These are phyloP conservation scores for Hypoxylon sp. DNA, from an alignment of 2,329 filamentous ascomycete genomes.

Conservation along the genomic window DNA sequence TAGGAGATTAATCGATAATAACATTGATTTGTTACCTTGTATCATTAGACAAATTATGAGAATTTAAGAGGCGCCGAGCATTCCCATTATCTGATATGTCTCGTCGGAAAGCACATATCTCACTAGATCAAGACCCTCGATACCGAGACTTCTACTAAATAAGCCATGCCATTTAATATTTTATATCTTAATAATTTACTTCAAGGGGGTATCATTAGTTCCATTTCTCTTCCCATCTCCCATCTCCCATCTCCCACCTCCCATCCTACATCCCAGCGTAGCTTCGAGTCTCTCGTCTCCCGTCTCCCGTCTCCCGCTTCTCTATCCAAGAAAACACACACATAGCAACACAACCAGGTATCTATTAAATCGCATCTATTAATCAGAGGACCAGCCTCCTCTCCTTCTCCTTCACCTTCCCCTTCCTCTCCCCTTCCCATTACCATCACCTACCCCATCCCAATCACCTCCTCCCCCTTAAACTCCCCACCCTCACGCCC, in stretches of 20 bases:
- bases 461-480: slow-evolving; percentile 15
- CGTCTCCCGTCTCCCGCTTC: background rate
- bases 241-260: background rate
- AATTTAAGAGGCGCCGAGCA: background rate
- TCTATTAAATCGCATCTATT: background rate
- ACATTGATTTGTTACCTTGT: too few relatives aligned
- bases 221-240: background rate
- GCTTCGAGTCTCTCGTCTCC: background rate
- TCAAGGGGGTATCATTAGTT: slow-evolving; percentile 30
- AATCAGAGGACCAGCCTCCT: background rate
- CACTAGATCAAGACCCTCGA: background rate
- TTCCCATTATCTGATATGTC: background rate
- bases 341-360: background rate
- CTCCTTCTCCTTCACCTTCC: background rate
- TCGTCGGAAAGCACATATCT: background rate
- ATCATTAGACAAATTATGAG: too few relatives aligned
- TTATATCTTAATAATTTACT: slow-evolving; percentile 21
- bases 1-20: too few relatives aligned
- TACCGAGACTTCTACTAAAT: background rate
- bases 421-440: background rate
- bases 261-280: too few relatives aligned
- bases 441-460: too few relatives aligned
- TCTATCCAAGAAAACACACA: background rate
- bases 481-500: slow-evolving; percentile 55
- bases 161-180: slow-evolving; percentile 11